These are phyloP conservation scores for Simplicillium sp. DNA, from an alignment of 2,329 filamentous ascomycete genomes.

Conservation along the genomic window DNA sequence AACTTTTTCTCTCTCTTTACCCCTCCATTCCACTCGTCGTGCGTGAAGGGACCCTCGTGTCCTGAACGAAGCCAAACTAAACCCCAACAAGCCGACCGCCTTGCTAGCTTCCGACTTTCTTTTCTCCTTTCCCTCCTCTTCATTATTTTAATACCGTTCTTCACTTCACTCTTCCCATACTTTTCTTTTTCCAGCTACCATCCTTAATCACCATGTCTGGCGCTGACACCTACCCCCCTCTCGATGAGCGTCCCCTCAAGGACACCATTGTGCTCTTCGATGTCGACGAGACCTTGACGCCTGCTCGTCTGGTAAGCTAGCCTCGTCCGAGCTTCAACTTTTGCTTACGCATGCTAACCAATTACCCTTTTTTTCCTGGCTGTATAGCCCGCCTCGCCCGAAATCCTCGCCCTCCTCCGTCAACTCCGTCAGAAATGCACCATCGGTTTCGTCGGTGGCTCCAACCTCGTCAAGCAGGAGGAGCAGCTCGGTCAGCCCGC, in stretches of 20 bases:
- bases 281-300: conserved; percentile 87
- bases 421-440: conserved; percentile 77
- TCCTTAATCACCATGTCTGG: conserved; percentile 27
- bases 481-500: conserved; percentile 72
- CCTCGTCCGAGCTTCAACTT: background rate
- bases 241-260: conserved; percentile 77
- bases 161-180: conserved; percentile 1
- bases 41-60: too few species aligned
- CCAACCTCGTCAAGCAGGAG: conserved; percentile 87
- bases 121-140: background rate
- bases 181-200: background rate
- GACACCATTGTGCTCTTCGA: conserved; percentile 95
- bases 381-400: conserved; percentile 55
- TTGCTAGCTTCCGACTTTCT: background rate
- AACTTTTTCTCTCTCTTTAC: conserved; percentile 4
- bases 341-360: background rate
- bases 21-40: background rate
- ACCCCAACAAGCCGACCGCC: too few species aligned
- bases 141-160: background rate
- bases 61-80: too few species aligned
- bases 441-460: conserved; percentile 88
- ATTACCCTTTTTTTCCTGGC: conserved; percentile 1
- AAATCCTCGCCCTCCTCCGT: conserved; percentile 75
- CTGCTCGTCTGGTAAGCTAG: conserved; percentile 61
- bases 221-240: conserved; percentile 51